Conservation (phyloP, 805 yeast genomes). For the Teunomyces tritomae region DNA sequence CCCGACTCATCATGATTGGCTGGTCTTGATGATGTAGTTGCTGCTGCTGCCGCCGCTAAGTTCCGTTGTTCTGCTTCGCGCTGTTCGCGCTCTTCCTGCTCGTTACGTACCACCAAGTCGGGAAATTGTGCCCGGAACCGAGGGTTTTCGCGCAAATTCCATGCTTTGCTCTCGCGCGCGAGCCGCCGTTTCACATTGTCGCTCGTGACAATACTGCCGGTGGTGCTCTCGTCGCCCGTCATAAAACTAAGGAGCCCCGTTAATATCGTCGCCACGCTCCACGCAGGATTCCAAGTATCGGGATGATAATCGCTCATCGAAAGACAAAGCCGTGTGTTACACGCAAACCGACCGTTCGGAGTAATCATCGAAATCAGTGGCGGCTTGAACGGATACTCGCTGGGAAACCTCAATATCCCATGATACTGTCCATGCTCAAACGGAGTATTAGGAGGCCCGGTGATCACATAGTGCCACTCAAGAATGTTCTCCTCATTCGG, state of each 20-base stretch:
- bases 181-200: constrained; percentile 52
- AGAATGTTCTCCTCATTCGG: constrained; percentile 86
- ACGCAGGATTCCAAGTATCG: constrained; percentile 93
- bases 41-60: constrained; percentile 14
- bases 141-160: constrained; percentile 55
- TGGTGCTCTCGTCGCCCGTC: constrained; percentile 83
- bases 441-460: constrained; percentile 90
- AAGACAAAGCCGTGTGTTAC: constrained; percentile 78
- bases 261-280: constrained; percentile 88
- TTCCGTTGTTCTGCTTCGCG: constrained; percentile 11
- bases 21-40: too few species aligned
- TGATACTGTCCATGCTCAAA: constrained; percentile 86
- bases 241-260: constrained; percentile 86
- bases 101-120: constrained; percentile 53
- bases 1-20: too few species aligned
- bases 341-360: constrained; percentile 83
- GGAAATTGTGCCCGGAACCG: constrained; percentile 66
- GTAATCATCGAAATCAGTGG: constrained; percentile 88
- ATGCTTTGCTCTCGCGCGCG: constrained; percentile 60
- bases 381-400: constrained; percentile 88
- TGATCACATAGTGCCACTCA: constrained; percentile 90
- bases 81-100: constrained; percentile 23
- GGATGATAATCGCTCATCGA: constrained; percentile 96
- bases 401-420: constrained; percentile 79
- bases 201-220: constrained; percentile 74